Base-by-base conservation (phyloP, 306 rosid species). In the Trifolium pratense region DNA sequence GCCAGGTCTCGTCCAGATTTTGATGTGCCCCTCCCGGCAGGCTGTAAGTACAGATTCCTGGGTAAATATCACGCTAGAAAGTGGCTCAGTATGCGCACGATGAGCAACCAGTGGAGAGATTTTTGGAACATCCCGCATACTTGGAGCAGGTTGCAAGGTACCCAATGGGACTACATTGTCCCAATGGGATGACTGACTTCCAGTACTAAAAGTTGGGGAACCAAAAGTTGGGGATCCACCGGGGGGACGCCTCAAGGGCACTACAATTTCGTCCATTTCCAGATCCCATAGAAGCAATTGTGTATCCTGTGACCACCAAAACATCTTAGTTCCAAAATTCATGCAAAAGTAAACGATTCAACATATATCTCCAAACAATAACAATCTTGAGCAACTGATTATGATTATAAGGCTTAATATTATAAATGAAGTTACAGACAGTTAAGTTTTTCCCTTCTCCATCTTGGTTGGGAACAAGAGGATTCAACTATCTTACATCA, bases 171-270 rank as follows among this genome's bases (percentile, higher is more conserved):
- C 75, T 34, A 68, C 89, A 79, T 46, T 91, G 68, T 95, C 99
- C 97, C 99, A 95, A 43, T 90, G 96, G 7, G 99, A 80, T 39
- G 99, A 95, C 84, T 91, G 99, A 78, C 93, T 91, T 82, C 97
- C 99, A 11, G 97, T 34, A 79, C 96, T 91, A 76, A 76, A 91
- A 1, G 97, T 87, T 1, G 99, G 99, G 61, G 99, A 95, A 9
- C 99, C 97, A 66, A 29, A 59, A 1, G 97, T 87, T 1, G 99
- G 99, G 58, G 99, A 95, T 9, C 99, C 97, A 66, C 97, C 97
- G 9, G 97, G 90, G 14, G 93, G 90, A 42, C 97, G 91, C 39
- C 96, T 86, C 73, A 91, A 85, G 53, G 98, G 97, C 72, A 90
- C 97, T 29, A 86, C 96, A 64, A 90, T 90, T 87, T 92, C 97